A percentile compares a stretch with the other conserved stretches of the same genome.
Conservation (phyloP, 805 yeast species). For the Pichia heedii region DNA sequence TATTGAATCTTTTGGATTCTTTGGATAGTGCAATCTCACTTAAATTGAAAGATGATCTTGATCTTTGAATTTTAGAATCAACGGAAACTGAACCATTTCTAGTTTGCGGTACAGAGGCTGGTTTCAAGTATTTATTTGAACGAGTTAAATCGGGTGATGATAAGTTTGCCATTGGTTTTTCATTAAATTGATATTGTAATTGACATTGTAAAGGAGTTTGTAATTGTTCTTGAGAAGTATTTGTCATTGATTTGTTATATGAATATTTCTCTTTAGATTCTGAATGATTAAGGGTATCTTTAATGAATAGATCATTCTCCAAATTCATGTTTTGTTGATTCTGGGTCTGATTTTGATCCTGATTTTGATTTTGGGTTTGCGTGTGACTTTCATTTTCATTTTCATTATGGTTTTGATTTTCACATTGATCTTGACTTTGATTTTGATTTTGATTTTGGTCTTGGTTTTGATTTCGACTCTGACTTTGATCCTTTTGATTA, state of each 20-base stretch:
- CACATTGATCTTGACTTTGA: too few species aligned
- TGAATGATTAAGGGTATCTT: background rate
- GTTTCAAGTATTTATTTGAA: background rate
- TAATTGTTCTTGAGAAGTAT: background rate
- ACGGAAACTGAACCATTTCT: background rate
- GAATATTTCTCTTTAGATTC: background rate
- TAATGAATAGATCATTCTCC: background rate
- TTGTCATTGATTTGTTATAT: background rate
- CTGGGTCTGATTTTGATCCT: background rate
- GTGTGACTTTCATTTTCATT: background rate
- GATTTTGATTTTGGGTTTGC: background rate
- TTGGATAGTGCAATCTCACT: slow-evolving; percentile 40
- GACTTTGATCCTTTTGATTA: background rate
- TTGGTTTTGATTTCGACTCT: background rate
- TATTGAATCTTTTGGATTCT: slow-evolving; percentile 10
- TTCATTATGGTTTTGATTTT: background rate
- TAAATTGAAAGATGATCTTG: slow-evolving; percentile 45
- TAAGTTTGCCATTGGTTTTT: background rate
- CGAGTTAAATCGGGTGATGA: background rate
- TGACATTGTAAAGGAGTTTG: background rate
- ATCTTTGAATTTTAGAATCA: slow-evolving; percentile 25
- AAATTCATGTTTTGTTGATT: too few species aligned
- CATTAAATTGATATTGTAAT: background rate
- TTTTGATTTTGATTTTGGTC: background rate
- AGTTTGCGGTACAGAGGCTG: slow-evolving; percentile 2